Evolutionary conservation across 2,329 filamentous ascomycete species (phyloP).

Genomic region (Phialophora verrucosa): DNA sequence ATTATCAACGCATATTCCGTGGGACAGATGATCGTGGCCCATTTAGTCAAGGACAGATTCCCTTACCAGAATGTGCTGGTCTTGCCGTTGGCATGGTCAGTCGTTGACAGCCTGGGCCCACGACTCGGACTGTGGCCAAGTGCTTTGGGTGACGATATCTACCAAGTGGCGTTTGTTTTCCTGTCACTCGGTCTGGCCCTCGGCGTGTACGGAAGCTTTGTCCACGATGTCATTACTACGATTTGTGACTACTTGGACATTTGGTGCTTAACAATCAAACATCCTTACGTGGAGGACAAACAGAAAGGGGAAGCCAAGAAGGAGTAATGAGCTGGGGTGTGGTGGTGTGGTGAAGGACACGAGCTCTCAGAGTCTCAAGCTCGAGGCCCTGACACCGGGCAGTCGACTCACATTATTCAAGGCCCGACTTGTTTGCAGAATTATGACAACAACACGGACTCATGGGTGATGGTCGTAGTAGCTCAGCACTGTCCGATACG

Average conservation of each 20-base stretch:
- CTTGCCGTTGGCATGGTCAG: slow-evolving; percentile 76
- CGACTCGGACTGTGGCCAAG: slow-evolving; percentile 74
- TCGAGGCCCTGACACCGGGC: not conserved
- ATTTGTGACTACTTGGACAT: slow-evolving; percentile 99
- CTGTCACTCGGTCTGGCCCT: slow-evolving; percentile 81
- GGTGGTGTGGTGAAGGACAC: not conserved
- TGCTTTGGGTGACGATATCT: slow-evolving; percentile 74
- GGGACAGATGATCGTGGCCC: slow-evolving; percentile 92
- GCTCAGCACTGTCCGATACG: not conserved
- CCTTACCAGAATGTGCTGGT: slow-evolving; percentile 88
- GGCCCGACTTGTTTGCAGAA: not conserved
- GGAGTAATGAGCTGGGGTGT: slow-evolving; percentile 23
- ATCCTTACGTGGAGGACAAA: slow-evolving; percentile 61
- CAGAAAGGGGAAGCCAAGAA: slow-evolving; percentile 34
- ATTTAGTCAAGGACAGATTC: slow-evolving; percentile 85
- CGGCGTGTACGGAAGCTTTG: slow-evolving; percentile 96
- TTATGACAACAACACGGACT: not conserved
- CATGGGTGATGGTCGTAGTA: not conserved
- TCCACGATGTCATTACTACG: slow-evolving; percentile 92
- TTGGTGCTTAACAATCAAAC: slow-evolving; percentile 97
- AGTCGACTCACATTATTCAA: not conserved
- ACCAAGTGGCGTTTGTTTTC: slow-evolving; percentile 91
- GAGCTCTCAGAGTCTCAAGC: not conserved
- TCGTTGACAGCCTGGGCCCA: slow-evolving; percentile 80
- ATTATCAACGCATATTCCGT: slow-evolving; percentile 94